phyloP scores from a whole-genome alignment of 805 yeast species.

The Saturnispora hagleri region DNA sequence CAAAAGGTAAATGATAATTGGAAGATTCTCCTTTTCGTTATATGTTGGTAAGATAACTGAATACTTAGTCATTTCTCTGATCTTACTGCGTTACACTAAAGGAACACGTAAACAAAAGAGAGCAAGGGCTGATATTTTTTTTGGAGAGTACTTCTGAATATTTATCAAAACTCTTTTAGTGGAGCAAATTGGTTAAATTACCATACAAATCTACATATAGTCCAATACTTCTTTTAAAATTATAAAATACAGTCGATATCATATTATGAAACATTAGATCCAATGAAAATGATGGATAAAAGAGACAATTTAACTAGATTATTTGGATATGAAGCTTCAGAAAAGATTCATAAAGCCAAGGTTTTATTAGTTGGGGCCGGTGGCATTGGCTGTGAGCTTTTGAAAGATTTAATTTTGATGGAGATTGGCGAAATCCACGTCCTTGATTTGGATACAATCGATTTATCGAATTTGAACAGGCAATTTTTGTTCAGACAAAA shows the following conservation, averaged over 20 bases:
- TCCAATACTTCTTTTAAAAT: background rate
- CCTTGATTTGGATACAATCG: slow-evolving; percentile 94
- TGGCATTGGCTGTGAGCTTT: slow-evolving; percentile 89
- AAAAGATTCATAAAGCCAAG: slow-evolving; percentile 31
- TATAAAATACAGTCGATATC: background rate
- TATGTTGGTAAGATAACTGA: slow-evolving; percentile 72
- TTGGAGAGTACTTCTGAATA: background rate
- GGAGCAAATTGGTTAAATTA: background rate
- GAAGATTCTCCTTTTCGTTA: slow-evolving; percentile 61
- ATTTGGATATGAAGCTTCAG: slow-evolving; percentile 26
- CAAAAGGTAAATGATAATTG: slow-evolving; percentile 59
- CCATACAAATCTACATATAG: background rate
- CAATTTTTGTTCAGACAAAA: slow-evolving; percentile 85
- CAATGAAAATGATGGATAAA: background rate
- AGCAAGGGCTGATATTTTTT: background rate
- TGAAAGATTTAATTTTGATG: slow-evolving; percentile 68
- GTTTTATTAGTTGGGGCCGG: slow-evolving; percentile 91
- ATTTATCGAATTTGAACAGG: slow-evolving; percentile 82
- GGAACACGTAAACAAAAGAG: background rate
- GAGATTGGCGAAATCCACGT: slow-evolving; percentile 84
- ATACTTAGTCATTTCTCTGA: slow-evolving; percentile 34
- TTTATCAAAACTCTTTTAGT: background rate
- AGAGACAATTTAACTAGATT: background rate
- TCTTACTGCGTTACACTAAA: background rate
- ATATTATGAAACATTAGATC: background rate